A percentile compares a stretch with the other conserved stretches of the same genome.
Evolutionary conservation across 129 eudicot species (phyloP).

Genomic region (Lactuca sativa): DNA sequence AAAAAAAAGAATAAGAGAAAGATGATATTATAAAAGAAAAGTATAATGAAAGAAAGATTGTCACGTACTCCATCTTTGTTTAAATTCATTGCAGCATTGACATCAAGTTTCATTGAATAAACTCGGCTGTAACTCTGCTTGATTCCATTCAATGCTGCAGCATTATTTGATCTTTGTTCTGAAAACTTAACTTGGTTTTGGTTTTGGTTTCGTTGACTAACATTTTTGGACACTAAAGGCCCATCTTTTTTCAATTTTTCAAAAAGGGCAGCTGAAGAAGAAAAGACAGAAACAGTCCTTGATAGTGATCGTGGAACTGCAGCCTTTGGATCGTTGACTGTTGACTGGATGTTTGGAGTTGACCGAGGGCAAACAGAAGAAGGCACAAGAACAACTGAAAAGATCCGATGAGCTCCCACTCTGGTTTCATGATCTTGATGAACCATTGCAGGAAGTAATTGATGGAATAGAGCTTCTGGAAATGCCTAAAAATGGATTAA

Average conservation of each 20-base stretch:
- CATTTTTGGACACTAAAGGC: constrained; percentile 40
- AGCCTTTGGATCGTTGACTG: constrained; percentile 34
- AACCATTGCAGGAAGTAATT: constrained; percentile 89
- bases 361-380: constrained; percentile 73
- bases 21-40: background rate
- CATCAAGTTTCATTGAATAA: constrained; percentile 48
- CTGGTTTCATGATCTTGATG: constrained; percentile 90
- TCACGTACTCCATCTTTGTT: constrained; percentile 56
- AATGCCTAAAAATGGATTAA: constrained; percentile 55
- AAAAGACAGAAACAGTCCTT: constrained; percentile 92
- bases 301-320: constrained; percentile 72
- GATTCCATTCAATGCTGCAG: constrained; percentile 61
- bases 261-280: constrained; percentile 97
- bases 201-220: constrained; percentile 24
- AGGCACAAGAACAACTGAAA: constrained; percentile 96
- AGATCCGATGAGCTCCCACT: constrained; percentile 87
- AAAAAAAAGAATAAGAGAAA: constrained; percentile 2
- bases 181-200: constrained; percentile 6
- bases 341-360: constrained; percentile 30
- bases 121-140: constrained; percentile 76
- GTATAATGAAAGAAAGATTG: background rate
- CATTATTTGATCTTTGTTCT: constrained; percentile 39
- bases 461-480: constrained; percentile 95
- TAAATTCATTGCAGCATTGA: constrained; percentile 33
- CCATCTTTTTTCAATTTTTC: constrained; percentile 71